Evolutionary conservation across 805 yeast genomes (phyloP).

Genomic region (Grigorovia yakushimaensis): DNA sequence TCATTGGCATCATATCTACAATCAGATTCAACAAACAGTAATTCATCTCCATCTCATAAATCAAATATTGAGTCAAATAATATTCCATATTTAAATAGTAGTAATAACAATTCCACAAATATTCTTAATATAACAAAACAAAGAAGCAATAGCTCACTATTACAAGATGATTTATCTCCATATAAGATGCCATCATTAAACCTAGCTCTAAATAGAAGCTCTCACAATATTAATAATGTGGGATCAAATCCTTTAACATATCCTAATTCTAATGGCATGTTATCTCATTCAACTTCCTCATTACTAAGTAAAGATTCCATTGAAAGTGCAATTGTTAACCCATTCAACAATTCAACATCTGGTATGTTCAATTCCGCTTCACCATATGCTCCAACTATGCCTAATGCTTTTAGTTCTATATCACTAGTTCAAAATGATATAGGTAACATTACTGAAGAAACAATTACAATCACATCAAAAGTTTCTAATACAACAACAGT

Average conservation of each 20-base stretch:
- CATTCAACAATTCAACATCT: background rate
- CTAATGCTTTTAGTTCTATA: background rate
- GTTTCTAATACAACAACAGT: background rate
- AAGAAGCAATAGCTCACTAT: background rate
- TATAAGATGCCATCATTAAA: background rate
- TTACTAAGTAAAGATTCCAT: background rate
- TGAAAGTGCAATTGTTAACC: background rate
- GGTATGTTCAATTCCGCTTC: background rate
- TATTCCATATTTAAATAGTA: background rate
- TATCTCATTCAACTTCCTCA: background rate
- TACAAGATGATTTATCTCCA: background rate
- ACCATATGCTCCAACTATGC: background rate
- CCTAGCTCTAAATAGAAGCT: background rate
- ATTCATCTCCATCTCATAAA: background rate
- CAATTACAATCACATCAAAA: background rate
- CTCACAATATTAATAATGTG: background rate
- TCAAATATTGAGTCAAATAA: background rate
- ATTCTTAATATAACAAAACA: background rate
- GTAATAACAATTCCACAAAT: background rate
- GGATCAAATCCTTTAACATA: background rate
- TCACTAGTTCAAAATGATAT: background rate
- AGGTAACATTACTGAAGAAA: background rate
- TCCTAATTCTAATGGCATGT: background rate
- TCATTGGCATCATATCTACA: slow-evolving; percentile 1
- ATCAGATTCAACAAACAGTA: background rate